Conservation (phyloP, 768 basidiomycete species). For the Phanerochaete sordida region DNA sequence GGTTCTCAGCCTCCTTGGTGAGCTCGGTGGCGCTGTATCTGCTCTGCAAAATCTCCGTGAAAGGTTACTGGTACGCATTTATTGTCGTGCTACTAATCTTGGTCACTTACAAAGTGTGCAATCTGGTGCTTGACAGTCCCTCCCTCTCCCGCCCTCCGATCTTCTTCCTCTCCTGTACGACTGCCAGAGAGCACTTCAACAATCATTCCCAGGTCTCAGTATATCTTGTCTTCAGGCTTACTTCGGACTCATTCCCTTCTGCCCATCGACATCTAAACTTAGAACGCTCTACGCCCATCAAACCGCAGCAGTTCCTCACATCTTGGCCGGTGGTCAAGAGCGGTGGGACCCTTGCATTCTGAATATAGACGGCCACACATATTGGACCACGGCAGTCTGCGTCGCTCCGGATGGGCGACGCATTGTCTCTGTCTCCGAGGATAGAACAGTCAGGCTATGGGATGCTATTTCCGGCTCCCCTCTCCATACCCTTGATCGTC, state of each 20-base stretch:
- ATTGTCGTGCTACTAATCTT: too few relatives aligned
- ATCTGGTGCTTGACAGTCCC: too few relatives aligned
- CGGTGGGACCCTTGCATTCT: neutral
- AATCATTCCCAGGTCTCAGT: constrained; percentile 14
- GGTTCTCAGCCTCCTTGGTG: constrained; percentile 4
- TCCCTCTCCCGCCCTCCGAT: neutral
- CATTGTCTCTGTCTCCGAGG: constrained; percentile 14
- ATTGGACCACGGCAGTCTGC: too few relatives aligned
- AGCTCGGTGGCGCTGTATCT: constrained; percentile 1
- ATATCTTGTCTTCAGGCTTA: constrained; percentile 14
- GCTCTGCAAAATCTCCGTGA: neutral
- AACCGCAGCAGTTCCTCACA: neutral
- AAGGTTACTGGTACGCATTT: neutral
- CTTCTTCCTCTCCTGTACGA: constrained; percentile 4
- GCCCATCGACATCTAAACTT: neutral
- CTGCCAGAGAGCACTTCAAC: constrained; percentile 5
- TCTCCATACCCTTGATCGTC: constrained; percentile 6
- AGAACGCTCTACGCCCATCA: neutral
- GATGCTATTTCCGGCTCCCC: constrained; percentile 9
- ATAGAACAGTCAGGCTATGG: constrained; percentile 17
- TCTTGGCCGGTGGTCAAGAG: neutral
- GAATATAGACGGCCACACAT: neutral
- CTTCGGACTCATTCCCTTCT: constrained; percentile 5
- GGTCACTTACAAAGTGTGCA: too few relatives aligned
- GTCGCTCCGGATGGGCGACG: constrained; percentile 15